Evolutionary conservation across 345 rosid species (phyloP).

Genomic region (Rhizophora mangle): DNA sequence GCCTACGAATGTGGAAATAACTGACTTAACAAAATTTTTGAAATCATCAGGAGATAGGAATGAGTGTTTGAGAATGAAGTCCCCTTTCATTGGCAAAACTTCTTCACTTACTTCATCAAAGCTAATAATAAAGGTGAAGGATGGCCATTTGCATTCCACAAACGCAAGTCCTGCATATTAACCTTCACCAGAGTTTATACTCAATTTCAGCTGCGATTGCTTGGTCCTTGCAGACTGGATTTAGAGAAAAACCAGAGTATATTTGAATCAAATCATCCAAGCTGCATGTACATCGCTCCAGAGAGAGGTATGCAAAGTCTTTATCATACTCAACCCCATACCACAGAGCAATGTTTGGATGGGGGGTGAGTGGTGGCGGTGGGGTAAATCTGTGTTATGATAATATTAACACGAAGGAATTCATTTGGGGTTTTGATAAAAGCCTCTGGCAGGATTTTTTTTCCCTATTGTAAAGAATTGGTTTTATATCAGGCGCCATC

Average conservation of each 20-base stretch:
- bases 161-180: constrained; percentile 36
- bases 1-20: not conserved
- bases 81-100: not conserved
- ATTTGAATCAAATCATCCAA: constrained; percentile 52
- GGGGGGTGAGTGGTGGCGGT: too few species aligned
- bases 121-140: constrained; percentile 58
- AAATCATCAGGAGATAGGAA: not conserved
- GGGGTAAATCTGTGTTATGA: too few species aligned
- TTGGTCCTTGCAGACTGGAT: constrained; percentile 18
- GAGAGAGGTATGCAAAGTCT: constrained; percentile 60
- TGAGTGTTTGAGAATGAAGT: not conserved
- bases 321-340: constrained; percentile 64
- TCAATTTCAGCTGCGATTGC: constrained; percentile 24
- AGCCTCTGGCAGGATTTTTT: too few species aligned
- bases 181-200: constrained; percentile 31
- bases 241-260: constrained; percentile 39
- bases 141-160: constrained; percentile 60
- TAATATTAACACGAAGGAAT: too few species aligned
- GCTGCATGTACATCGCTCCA: constrained; percentile 70
- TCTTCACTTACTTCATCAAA: constrained; percentile 52
- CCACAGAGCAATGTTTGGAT: constrained; percentile 66
- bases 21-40: not conserved
- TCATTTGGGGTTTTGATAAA: too few species aligned
- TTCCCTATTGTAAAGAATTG: too few species aligned
- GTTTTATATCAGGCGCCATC: too few species aligned